These are phyloP conservation scores for Biscogniauxia sp. DNA, from an alignment of 2,329 filamentous ascomycete species.

Conservation along the genomic window DNA sequence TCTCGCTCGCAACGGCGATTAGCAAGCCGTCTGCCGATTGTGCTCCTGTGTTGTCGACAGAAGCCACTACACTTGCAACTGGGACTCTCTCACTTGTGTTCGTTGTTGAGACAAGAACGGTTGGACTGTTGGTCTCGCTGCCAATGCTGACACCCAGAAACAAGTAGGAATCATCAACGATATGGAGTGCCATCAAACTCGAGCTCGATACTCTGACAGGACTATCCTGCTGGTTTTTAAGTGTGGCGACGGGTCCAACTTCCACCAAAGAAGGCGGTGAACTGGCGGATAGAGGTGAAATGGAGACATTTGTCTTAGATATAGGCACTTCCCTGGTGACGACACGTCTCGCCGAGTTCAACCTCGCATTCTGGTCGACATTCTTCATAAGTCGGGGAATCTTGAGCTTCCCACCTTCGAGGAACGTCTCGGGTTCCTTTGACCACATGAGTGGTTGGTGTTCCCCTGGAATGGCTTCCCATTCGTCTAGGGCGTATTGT, in stretches of 20 bases:
- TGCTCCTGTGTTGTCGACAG: not conserved
- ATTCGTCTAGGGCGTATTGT: constrained; percentile 6
- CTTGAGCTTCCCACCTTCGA: constrained; percentile 2
- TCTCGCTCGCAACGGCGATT: constrained; percentile 1
- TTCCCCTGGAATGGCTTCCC: constrained; percentile 1
- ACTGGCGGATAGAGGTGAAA: not conserved
- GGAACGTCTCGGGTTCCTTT: constrained; percentile 9
- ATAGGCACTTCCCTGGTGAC: constrained; percentile 1
- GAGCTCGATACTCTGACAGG: constrained; percentile 1
- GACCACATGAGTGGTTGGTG: constrained; percentile 7
- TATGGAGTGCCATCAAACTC: constrained; percentile 3
- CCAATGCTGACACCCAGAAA: constrained; percentile 2
- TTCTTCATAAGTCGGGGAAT: constrained; percentile 5
- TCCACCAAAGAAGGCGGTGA: not conserved
- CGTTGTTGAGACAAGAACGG: not conserved
- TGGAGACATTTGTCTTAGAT: constrained; percentile 1
- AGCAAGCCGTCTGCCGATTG: not conserved
- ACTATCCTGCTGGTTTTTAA: not conserved
- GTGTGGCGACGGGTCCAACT: too few species aligned
- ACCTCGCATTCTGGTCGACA: constrained; percentile 7
- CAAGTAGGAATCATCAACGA: not conserved
- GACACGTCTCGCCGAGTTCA: constrained; percentile 8
- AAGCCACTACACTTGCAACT: not conserved
- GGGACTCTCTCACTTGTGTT: constrained; percentile 18
- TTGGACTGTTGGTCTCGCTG: not conserved